Evolutionary conservation across 148 eudicot genomes (phyloP), one percentile per base, ranked within the genome.

Genomic region (Chenopodium suecicum): DNA sequence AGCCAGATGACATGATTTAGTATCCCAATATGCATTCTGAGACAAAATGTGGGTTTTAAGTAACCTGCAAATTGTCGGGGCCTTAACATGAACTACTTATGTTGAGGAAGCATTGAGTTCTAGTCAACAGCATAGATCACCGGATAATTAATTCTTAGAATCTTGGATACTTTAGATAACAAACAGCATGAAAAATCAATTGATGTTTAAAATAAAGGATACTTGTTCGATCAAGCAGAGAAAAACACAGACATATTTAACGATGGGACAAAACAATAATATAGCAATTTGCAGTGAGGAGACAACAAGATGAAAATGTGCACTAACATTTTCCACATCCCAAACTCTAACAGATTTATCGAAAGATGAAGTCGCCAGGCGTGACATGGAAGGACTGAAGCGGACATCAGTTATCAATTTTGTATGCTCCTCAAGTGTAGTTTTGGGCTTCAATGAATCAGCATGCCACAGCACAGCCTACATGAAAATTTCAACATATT

Each of bases 321-420:
- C 37, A 89, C 98, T 84, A 50, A 94, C 98, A 84, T 89, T 92
- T 63, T 94, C 98, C 34, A 88, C 92, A 83, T 94, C 97, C 98
- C 98, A 94, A 81, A 94, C 95, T 86, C 97, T 84, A 71, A 94
- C 97, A 80, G 97, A 87, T 85, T 91, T 94, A 83, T 94, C 98
- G 83, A 90, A 94, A 48, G 98, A 94, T 44, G 97, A 94, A 75
- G 97, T 94, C 82, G 97, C 98, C 67, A 94, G 92, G 60, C 98
- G 95, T 19, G 91, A 85, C 88, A 89, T 87, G 89, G 93, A 93
- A 54, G 97, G 93, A 70, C 98, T 93, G 87, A 94, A 94, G 71
- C 98, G 97, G 48, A 94, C 95, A 87, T 94, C 98, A 68, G 97
- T 94, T 70, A 94, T 93, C 74, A 90, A 80, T 47, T 86, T 67